Evolutionary conservation across 2,329 filamentous ascomycete genomes (phyloP).

Genomic region (Aspergillus proliferans): DNA sequence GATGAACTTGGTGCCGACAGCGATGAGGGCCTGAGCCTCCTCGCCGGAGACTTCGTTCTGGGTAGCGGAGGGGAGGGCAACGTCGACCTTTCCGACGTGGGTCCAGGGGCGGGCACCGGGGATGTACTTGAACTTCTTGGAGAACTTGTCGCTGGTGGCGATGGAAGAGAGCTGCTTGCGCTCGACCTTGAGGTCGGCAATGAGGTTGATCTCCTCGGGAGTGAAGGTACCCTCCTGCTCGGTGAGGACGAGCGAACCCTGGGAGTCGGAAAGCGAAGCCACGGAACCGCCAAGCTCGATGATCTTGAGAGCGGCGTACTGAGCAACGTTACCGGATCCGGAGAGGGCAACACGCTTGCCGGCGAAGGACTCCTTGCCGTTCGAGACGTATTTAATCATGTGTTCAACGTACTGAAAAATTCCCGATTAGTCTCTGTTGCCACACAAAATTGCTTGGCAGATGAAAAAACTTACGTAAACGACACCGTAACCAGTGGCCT

Average conservation of each 20-base stretch:
- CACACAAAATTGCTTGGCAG: not conserved
- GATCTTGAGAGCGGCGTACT: conserved; percentile 92
- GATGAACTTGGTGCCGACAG: conserved; percentile 71
- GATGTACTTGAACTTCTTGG: conserved; percentile 73
- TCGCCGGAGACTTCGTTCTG: conserved; percentile 96
- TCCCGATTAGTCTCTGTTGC: not conserved
- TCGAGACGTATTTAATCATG: conserved; percentile 82
- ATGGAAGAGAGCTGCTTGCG: conserved; percentile 75
- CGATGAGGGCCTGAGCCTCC: conserved; percentile 77
- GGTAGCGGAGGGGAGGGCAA: conserved; percentile 87
- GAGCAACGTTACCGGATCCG: conserved; percentile 94
- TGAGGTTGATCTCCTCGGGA: conserved; percentile 68
- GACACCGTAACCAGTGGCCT: conserved; percentile 94
- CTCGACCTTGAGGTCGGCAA: conserved; percentile 79
- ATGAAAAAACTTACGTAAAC: conserved; percentile 55
- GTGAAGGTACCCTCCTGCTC: conserved; percentile 64
- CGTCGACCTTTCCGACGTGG: conserved; percentile 81
- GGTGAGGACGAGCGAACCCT: conserved; percentile 72
- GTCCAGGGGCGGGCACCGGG: conserved; percentile 84
- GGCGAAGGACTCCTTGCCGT: conserved; percentile 72
- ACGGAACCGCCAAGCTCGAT: conserved; percentile 93
- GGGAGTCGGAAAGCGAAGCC: conserved; percentile 87
- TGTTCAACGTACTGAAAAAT: conserved; percentile 65
- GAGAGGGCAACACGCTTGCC: conserved; percentile 95
- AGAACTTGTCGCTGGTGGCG: conserved; percentile 49